phyloP scores from a whole-genome alignment of 2,329 filamentous ascomycete species.

The Didymella lethalis region DNA sequence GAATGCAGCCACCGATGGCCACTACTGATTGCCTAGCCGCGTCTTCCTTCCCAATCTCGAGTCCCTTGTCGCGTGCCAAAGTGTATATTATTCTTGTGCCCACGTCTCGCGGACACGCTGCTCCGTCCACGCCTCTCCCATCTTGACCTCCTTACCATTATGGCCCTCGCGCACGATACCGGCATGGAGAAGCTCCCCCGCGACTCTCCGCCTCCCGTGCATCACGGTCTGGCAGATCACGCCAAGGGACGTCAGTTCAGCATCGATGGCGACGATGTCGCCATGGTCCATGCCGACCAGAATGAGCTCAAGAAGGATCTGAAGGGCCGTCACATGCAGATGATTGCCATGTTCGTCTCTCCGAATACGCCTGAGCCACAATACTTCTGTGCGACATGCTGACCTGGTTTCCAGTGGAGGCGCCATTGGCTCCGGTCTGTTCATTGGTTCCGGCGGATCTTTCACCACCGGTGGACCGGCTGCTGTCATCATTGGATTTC shows the following conservation, averaged over 20 bases:
- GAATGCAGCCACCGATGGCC: constrained; percentile 11
- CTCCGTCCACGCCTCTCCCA: background rate
- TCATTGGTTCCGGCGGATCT: constrained; percentile 60
- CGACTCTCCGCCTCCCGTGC: background rate
- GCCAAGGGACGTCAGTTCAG: constrained; percentile 12
- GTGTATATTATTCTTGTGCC: constrained; percentile 4
- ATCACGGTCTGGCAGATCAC: constrained; percentile 6
- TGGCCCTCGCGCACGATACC: constrained; percentile 8
- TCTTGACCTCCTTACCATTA: constrained; percentile 2
- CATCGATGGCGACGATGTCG: constrained; percentile 5
- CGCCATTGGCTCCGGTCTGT: constrained; percentile 66
- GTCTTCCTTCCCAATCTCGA: background rate
- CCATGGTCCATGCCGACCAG: constrained; percentile 7
- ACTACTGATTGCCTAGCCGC: constrained; percentile 11
- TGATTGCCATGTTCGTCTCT: constrained; percentile 60
- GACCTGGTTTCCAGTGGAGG: constrained; percentile 51
- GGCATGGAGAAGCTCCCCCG: constrained; percentile 10
- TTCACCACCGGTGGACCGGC: constrained; percentile 20
- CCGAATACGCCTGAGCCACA: background rate
- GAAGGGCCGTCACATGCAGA: constrained; percentile 64
- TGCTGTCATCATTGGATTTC: constrained; percentile 25
- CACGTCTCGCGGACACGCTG: background rate
- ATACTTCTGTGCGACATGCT: background rate
- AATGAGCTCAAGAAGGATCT: constrained; percentile 33
- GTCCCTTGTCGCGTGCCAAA: constrained; percentile 10